phyloP scores from a whole-genome alignment of 441 rosid species.

The Pelargonium myrrhifolium region DNA sequence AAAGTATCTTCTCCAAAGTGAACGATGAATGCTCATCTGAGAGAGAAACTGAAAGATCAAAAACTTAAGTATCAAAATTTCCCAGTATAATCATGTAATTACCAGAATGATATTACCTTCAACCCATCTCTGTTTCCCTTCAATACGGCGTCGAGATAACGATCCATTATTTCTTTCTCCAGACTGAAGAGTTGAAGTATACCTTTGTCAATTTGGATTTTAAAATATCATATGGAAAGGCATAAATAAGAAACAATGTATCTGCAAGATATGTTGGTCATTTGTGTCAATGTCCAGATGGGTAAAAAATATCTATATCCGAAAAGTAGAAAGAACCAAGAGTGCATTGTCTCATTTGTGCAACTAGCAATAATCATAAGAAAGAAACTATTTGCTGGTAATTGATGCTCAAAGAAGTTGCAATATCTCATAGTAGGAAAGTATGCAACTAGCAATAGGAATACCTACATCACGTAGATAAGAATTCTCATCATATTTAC shows the following conservation, averaged over 20 bases:
- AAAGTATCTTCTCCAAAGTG: too few species aligned
- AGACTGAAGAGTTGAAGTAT: constrained; percentile 44
- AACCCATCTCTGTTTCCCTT: constrained; percentile 94
- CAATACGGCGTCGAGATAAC: constrained; percentile 75
- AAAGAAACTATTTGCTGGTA: background rate
- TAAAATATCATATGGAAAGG: background rate
- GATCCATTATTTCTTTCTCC: constrained; percentile 88
- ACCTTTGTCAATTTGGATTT: background rate
- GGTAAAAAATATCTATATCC: background rate
- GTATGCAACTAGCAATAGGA: background rate
- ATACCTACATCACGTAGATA: background rate
- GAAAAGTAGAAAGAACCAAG: background rate
- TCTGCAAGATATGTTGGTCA: background rate
- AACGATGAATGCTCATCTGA: too few species aligned
- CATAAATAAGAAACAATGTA: background rate
- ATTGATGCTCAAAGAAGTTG: background rate
- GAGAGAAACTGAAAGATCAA: too few species aligned
- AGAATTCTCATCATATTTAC: background rate
- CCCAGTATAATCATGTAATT: too few species aligned
- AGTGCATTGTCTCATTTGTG: background rate
- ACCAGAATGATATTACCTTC: constrained; percentile 43
- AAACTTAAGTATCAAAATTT: too few species aligned
- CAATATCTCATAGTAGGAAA: background rate
- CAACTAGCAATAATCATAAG: background rate
- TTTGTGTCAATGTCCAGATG: background rate